Evolutionary conservation across 805 yeast genomes (phyloP), one percentile per base, ranked within the genome.

Genomic region (Candida palmyrensis): DNA sequence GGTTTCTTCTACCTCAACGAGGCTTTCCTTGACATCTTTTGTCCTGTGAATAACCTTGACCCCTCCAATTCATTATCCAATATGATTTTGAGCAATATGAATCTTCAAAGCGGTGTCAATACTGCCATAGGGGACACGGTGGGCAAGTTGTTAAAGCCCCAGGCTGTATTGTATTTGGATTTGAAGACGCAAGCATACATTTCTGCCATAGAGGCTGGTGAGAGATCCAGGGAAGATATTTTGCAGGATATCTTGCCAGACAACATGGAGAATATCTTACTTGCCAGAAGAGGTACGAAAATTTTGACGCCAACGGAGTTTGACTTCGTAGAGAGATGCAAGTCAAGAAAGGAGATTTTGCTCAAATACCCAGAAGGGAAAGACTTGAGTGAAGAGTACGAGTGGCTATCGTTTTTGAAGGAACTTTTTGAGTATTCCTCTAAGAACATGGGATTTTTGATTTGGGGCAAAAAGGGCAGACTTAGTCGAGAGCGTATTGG

Each of bases 161-260:
- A 86, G 45, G 88, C 92, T 0, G 77, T 75, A 9, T 59, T 92
- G 32, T 87, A 71, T 45, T 65, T 92, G 25, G 97, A 92, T 45
- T 69, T 92, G 52, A 92, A 92, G 54, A 92, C 98, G 0, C 98
- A 92, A 57, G 96, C 96, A 0, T 92, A 78, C 51, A 88, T 92
- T 14, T 81, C 96, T 1, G 96, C 95, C 0, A 57, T 89, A 39
- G 85, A 82, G 48, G 68, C 79, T 1, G 71, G 70, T 8, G 75
- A 77, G 34, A 65, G 82, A 43, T 62, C 82, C 1, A 71, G 75
- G 40, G 71, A 70, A 36, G 89, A 81, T 27, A 73, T 86, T 8
- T 62, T 89, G 42, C 77, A 82, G 33, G 85, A 79, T 45, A 71
- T 89, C 29, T 83, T 90, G 45, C 94, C 97, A 0, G 57, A 57